A percentile compares a stretch with the other conserved stretches of the same genome.
phyloP scores from a whole-genome alignment of 2,329 filamentous ascomycete genomes.

The Monilinia aucupariae region DNA sequence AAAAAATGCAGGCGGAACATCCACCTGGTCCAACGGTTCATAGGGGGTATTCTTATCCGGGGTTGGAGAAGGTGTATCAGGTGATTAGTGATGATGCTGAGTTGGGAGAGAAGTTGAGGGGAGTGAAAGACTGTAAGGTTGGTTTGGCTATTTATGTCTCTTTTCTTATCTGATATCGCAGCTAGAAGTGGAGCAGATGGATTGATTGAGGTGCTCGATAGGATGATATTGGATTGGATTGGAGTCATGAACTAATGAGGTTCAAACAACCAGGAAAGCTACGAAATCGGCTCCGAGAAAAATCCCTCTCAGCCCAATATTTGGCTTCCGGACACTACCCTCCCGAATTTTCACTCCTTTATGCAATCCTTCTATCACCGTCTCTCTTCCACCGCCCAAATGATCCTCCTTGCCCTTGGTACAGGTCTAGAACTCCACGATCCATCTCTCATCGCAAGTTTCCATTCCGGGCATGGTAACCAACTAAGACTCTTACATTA shows the following conservation, averaged over 20 bases:
- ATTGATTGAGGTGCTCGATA: background rate
- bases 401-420: constrained; percentile 44
- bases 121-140: constrained; percentile 48
- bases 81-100: constrained; percentile 41
- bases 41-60: constrained; percentile 52
- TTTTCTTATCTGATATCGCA: background rate
- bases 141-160: background rate
- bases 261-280: constrained; percentile 41
- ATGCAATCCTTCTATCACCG: constrained; percentile 47
- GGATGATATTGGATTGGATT: constrained; percentile 1
- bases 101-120: constrained; percentile 39
- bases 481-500: constrained; percentile 58
- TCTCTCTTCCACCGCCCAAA: constrained; percentile 40
- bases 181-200: background rate
- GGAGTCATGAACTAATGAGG: background rate
- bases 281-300: constrained; percentile 46
- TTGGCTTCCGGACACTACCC: constrained; percentile 42
- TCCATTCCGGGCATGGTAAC: constrained; percentile 52
- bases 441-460: constrained; percentile 41
- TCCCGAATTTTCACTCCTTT: constrained; percentile 45
- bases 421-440: constrained; percentile 44
- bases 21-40: constrained; percentile 45
- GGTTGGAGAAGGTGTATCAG: constrained; percentile 48
- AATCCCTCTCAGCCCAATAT: constrained; percentile 44
- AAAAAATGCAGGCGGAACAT: constrained; percentile 46